Evolutionary conservation across 768 basidiomycete species (phyloP), one percentile per base, ranked within the genome.

Genomic region (Auriscalpium orientale): DNA sequence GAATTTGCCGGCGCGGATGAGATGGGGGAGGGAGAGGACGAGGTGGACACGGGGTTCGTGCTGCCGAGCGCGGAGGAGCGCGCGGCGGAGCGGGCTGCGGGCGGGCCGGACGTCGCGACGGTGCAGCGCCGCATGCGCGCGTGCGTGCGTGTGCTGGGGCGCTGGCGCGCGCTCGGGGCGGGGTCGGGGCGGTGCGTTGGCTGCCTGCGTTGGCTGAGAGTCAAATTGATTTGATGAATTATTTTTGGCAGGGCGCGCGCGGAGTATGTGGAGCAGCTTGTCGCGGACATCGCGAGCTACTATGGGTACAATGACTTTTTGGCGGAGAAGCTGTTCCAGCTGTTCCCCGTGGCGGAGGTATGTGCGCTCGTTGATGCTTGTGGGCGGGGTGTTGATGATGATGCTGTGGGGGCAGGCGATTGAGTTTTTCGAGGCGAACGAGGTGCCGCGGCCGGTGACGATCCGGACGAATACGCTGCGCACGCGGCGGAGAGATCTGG

Each of bases 291-390:
- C 62, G 85, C 85, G 22, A 93, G 82, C 65, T 98, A 99, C 74
- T 98, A 98, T 67, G 97, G 97, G 33, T 99, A 99, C 74, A 98
- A 98, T 64, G 86, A 89, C 7, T 98, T 94, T 74, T 79, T 99
- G 46, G 83, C 87, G 2, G 93, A 95, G 67, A 98, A 98, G 72
- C 75, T 99, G 15, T 95, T 98, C 76, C 84, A 88, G 58, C 76
- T 99, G 20, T 98, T 99, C 74, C 82, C 94, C 2, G 85, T 95
- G 12, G 82, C 85, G 38, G 97, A 99, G 83, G 95, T 91, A 59
- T 56, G 78, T 62, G 4, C 35, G 44, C 21, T 51, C 34, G 51
- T 35, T 38, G 60, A 52, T 11, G 21, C 2, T 37, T 28, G 49
- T n/a, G 21, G 22, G 20, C 50, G 8, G 11, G 53, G 45, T 15